Conservation (phyloP, 192 early-diverging fungal species). For the Backusella morwellensis region DNA sequence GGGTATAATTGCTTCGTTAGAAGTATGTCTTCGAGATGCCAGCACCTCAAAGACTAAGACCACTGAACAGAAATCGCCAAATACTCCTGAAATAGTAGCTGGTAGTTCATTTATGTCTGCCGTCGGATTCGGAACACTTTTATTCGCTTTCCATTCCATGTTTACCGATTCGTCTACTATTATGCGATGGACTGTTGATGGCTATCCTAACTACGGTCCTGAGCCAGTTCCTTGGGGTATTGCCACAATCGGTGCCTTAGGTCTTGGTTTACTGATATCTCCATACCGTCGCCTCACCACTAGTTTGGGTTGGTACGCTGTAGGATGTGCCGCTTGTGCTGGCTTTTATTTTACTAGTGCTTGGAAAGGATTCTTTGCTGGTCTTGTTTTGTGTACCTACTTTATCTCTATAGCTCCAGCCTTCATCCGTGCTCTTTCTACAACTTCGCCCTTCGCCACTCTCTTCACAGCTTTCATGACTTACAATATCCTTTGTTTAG, state of each 20-base stretch:
- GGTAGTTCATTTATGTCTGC: constrained; percentile 50
- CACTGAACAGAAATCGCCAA: neutral
- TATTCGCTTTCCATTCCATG: constrained; percentile 77
- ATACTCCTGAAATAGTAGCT: neutral
- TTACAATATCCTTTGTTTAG: constrained; percentile 72
- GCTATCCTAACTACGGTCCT: constrained; percentile 75
- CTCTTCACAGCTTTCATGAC: constrained; percentile 56
- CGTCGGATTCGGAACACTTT: constrained; percentile 58
- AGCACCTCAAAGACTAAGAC: neutral
- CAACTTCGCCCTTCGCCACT: constrained; percentile 64
- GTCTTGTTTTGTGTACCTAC: constrained; percentile 61
- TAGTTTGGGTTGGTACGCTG: constrained; percentile 55
- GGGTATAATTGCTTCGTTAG: constrained; percentile 57
- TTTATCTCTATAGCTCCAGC: constrained; percentile 57
- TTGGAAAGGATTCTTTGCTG: constrained; percentile 63
- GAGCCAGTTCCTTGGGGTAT: constrained; percentile 71
- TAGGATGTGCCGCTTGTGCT: constrained; percentile 53
- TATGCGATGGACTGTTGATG: constrained; percentile 70
- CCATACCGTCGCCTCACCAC: constrained; percentile 42
- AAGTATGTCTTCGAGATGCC: constrained; percentile 52
- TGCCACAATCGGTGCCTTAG: constrained; percentile 58
- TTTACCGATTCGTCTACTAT: constrained; percentile 73
- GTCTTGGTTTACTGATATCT: constrained; percentile 52
- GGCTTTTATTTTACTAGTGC: constrained; percentile 56
- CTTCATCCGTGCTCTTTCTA: constrained; percentile 54